phyloP scores from a whole-genome alignment of 768 basidiomycete species.

The Melanogaster broomeanus region DNA sequence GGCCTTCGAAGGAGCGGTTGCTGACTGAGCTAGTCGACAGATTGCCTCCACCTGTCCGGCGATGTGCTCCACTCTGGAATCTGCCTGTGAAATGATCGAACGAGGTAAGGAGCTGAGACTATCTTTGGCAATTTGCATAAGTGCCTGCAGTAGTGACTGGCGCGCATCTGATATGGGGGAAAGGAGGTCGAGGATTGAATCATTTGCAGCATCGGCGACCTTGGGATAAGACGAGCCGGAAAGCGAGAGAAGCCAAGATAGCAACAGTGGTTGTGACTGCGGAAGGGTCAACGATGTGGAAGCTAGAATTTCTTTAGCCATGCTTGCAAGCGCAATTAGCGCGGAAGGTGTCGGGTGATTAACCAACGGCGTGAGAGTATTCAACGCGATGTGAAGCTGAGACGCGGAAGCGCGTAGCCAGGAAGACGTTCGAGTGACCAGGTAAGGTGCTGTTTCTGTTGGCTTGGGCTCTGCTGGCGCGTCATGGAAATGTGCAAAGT shows the following conservation, averaged over 20 bases:
- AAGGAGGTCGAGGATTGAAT: slow-evolving; percentile 50
- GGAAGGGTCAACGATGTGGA: slow-evolving; percentile 64
- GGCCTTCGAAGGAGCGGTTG: slow-evolving; percentile 10
- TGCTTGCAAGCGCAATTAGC: slow-evolving; percentile 53
- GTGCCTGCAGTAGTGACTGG: slow-evolving; percentile 50
- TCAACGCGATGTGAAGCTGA: slow-evolving; percentile 83
- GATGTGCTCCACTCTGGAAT: slow-evolving; percentile 70
- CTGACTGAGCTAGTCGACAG: slow-evolving; percentile 46
- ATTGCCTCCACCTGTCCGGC: slow-evolving; percentile 71
- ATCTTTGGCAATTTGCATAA: slow-evolving; percentile 64
- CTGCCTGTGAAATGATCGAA: slow-evolving; percentile 67
- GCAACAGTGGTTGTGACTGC: slow-evolving; percentile 62
- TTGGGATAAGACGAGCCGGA: slow-evolving; percentile 57
- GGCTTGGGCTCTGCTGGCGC: slow-evolving; percentile 15
- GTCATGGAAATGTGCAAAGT: slow-evolving; percentile 45
- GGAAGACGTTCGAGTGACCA: slow-evolving; percentile 61
- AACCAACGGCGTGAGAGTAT: slow-evolving; percentile 68
- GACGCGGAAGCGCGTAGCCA: slow-evolving; percentile 85
- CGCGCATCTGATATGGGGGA: slow-evolving; percentile 40
- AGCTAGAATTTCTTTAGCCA: slow-evolving; percentile 57
- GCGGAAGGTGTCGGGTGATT: slow-evolving; percentile 73
- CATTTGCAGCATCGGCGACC: slow-evolving; percentile 51
- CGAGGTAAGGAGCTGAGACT: slow-evolving; percentile 72
- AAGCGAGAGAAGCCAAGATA: slow-evolving; percentile 74
- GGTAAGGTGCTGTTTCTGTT: slow-evolving; percentile 38